Percentiles rank a stretch among this genome's conserved stretches.
Conservation (phyloP, 1,139 yeast species). For the Neolecta irregularis region DNA sequence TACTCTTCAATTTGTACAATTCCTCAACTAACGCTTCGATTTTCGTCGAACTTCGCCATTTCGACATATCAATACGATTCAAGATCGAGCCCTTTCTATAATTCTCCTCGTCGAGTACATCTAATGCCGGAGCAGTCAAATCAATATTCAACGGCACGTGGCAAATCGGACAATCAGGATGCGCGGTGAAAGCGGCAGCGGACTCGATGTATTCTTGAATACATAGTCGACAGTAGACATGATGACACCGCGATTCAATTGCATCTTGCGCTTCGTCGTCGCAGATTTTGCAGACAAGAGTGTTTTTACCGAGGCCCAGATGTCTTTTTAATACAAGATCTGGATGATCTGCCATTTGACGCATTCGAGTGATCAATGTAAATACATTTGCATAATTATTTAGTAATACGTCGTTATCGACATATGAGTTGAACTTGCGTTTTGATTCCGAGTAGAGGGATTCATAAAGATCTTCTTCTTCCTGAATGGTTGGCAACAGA, state of each 20-base stretch:
- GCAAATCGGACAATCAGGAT: slow-evolving; percentile 84
- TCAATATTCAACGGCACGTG: slow-evolving; percentile 86
- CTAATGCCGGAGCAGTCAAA: slow-evolving; percentile 71
- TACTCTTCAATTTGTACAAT: slow-evolving; percentile 36
- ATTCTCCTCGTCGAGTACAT: slow-evolving; percentile 45
- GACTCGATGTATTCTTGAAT: slow-evolving; percentile 73
- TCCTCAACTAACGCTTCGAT: slow-evolving; percentile 53
- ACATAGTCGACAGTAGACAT: slow-evolving; percentile 82
- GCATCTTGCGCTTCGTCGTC: slow-evolving; percentile 98
- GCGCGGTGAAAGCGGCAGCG: slow-evolving; percentile 39
- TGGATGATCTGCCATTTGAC: slow-evolving; percentile 96
- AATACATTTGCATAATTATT: slow-evolving; percentile 94
- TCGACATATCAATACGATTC: slow-evolving; percentile 69
- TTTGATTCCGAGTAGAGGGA: slow-evolving; percentile 75
- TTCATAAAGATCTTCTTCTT: slow-evolving; percentile 80
- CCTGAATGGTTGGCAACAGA: too few relatives aligned
- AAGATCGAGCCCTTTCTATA: slow-evolving; percentile 73
- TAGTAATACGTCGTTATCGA: slow-evolving; percentile 86
- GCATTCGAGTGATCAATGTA: slow-evolving; percentile 88
- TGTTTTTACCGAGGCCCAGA: too few relatives aligned
- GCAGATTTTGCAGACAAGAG: slow-evolving; percentile 77
- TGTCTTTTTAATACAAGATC: slow-evolving; percentile 75
- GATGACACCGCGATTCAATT: slow-evolving; percentile 85
- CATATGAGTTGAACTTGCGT: slow-evolving; percentile 69
- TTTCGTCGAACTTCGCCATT: slow-evolving; percentile 76